phyloP scores from a whole-genome alignment of 371 early-diverging fungal species.

The Lichtheimia ornata region DNA sequence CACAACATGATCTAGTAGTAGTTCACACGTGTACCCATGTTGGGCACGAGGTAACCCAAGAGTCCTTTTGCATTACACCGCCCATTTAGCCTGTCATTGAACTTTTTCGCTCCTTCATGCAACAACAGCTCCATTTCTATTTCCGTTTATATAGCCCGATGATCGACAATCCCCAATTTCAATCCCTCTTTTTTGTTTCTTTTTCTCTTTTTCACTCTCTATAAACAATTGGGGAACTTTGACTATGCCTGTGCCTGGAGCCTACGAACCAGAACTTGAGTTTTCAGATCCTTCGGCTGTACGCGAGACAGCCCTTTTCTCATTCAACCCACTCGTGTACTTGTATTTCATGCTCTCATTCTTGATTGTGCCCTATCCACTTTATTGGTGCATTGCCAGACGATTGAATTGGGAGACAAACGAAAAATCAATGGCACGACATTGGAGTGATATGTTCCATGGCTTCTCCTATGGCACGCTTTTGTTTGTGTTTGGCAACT shows the following conservation, averaged over 20 bases:
- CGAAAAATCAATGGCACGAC: conserved; percentile 61
- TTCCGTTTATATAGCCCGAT: neutral
- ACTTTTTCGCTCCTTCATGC: no score
- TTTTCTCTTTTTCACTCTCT: conserved; percentile 4
- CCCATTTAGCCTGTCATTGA: no score
- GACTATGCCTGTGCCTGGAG: conserved; percentile 17
- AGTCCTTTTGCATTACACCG: no score
- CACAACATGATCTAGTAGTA: no score
- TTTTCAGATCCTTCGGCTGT: conserved; percentile 21
- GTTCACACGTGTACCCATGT: no score
- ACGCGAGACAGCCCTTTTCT: conserved; percentile 35
- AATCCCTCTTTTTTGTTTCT: conserved; percentile 7
- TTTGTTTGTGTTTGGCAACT: conserved; percentile 86
- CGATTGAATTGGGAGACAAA: conserved; percentile 68
- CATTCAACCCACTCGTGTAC: conserved; percentile 55
- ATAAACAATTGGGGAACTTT: neutral
- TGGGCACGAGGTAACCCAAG: no score
- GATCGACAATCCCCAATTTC: neutral
- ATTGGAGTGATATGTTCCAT: conserved; percentile 64
- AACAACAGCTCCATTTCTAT: neutral
- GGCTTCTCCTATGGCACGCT: conserved; percentile 63
- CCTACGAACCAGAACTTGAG: conserved; percentile 23
- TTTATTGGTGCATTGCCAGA: conserved; percentile 58
- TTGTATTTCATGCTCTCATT: conserved; percentile 59
- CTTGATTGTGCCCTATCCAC: conserved; percentile 56